A percentile compares a stretch with the other conserved stretches of the same genome.
These are phyloP conservation scores for Kluyveromyces siamensis DNA, from an alignment of 805 yeast species.

Conservation along the genomic window DNA sequence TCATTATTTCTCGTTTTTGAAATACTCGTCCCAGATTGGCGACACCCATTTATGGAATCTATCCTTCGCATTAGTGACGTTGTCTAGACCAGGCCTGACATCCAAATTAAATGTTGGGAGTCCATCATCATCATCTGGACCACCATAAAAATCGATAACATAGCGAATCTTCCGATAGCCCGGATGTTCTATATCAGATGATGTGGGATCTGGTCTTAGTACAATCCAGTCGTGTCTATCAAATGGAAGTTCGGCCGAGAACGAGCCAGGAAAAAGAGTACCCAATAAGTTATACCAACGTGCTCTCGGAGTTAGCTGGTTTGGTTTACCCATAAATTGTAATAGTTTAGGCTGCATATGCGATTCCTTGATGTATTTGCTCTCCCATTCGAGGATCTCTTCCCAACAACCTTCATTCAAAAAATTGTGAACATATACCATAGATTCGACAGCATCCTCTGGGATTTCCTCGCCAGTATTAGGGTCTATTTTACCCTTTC, in stretches of 20 bases:
- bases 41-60: slow-evolving; percentile 59
- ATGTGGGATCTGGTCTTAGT: slow-evolving; percentile 45
- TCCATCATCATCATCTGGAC: slow-evolving; percentile 84
- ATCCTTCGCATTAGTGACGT: slow-evolving; percentile 51
- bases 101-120: slow-evolving; percentile 88
- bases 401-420: slow-evolving; percentile 97
- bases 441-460: slow-evolving; percentile 90
- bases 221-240: slow-evolving; percentile 99
- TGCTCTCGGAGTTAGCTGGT: slow-evolving; percentile 82
- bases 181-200: slow-evolving; percentile 24
- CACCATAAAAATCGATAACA: slow-evolving; percentile 93
- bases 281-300: slow-evolving; percentile 56
- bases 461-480: slow-evolving; percentile 61
- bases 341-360: slow-evolving; percentile 63
- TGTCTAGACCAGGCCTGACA: slow-evolving; percentile 91
- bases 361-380: slow-evolving; percentile 48
- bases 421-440: slow-evolving; percentile 96
- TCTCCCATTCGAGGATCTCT: slow-evolving; percentile 89
- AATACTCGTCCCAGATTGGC: slow-evolving; percentile 61
- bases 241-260: slow-evolving; percentile 78
- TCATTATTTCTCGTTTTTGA: slow-evolving; percentile 17
- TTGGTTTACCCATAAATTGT: slow-evolving; percentile 88
- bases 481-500: slow-evolving; percentile 64
- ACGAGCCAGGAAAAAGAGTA: slow-evolving; percentile 60
- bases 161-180: slow-evolving; percentile 72